phyloP scores from a whole-genome alignment of 257 asterid species.

The Parsonsia alboflavescens region DNA sequence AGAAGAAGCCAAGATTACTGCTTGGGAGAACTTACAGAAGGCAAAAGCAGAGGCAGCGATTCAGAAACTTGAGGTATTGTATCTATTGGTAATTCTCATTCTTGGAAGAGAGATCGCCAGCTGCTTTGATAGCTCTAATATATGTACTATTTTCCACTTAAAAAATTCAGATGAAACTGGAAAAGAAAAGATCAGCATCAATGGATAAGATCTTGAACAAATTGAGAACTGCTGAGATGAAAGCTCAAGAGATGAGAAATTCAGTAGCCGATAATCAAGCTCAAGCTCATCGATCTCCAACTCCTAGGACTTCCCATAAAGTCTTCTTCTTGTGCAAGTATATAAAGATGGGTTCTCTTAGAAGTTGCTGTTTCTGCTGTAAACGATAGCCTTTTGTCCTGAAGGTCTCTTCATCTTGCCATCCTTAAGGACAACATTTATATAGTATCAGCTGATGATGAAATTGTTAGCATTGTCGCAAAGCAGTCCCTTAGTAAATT shows the following conservation, averaged over 20 bases:
- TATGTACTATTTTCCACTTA: neutral
- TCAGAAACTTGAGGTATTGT: slow-evolving; percentile 30
- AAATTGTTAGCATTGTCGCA: neutral
- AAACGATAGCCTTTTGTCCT: neutral
- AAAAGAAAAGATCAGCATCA: slow-evolving; percentile 60
- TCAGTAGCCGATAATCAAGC: slow-evolving; percentile 25
- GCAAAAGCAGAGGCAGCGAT: slow-evolving; percentile 39
- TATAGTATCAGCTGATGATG: neutral
- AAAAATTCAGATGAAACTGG: slow-evolving; percentile 57
- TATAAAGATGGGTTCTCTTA: slow-evolving; percentile 30
- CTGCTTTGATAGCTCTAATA: neutral
- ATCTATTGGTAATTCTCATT: neutral
- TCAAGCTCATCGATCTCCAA: slow-evolving; percentile 25
- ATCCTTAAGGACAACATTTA: neutral
- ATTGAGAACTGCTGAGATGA: slow-evolving; percentile 47
- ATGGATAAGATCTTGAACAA: slow-evolving; percentile 64
- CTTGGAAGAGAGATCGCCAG: neutral
- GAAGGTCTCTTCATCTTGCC: neutral
- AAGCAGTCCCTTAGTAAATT: neutral
- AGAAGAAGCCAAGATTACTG: slow-evolving; percentile 32
- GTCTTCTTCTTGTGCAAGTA: slow-evolving; percentile 23
- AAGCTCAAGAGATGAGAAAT: slow-evolving; percentile 61
- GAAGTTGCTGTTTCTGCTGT: slow-evolving; percentile 38
- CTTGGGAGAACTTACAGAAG: slow-evolving; percentile 40
- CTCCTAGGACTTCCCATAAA: slow-evolving; percentile 20